Evolutionary conservation across 208 protist genomes (phyloP), one percentile per base, ranked within the genome.

Genomic region (Trypanosoma brucei): DNA sequence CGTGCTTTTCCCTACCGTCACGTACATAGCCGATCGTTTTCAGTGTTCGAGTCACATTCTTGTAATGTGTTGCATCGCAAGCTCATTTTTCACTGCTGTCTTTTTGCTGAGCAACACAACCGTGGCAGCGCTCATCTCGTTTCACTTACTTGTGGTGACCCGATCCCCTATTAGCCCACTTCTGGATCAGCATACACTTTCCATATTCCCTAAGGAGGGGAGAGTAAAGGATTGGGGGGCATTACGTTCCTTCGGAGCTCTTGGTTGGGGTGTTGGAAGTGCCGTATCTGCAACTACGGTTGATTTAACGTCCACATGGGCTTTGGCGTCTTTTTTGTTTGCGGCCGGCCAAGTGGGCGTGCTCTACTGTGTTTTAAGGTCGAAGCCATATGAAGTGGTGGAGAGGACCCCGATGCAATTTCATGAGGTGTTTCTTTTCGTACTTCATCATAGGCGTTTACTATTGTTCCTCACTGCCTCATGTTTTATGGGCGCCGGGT

Each of bases 401-500:
- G 50, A 55, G 38, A 46, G 22, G 3, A 55, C 55, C 2, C 22
- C 42, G 0, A 59, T 74, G 56, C 64, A 59, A 65, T 58, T 65
- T 67, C 22, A 71, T 80, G 55, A 76, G 65, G 74, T 85, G 14
- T 45, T 81, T 13, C 8, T 58, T 2, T 51, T 86, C 22, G 40
- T 88, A 9, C n/a, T 61, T 0, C 1, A 5, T 7, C 62, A 81
- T 59, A 37, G 42, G 30, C 70, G 80, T 0, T 40, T 86, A 3
- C 60, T 79, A 46, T 38, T 88, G 4, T 82, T 87, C 44, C 53
- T 88, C 1, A 45, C 79, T n/a, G 68, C 78, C 0, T 48, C 65
- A 31, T 80, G 64, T 5, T 53, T 79, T 39, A 88, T 84, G 74
- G 82, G 82, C 2, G 76, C 79, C 37, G 70, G 74, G 7, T 88